Evolutionary conservation across 495 filamentous ascomycete species (phyloP).

Genomic region (Talaromyces borbonicus): DNA sequence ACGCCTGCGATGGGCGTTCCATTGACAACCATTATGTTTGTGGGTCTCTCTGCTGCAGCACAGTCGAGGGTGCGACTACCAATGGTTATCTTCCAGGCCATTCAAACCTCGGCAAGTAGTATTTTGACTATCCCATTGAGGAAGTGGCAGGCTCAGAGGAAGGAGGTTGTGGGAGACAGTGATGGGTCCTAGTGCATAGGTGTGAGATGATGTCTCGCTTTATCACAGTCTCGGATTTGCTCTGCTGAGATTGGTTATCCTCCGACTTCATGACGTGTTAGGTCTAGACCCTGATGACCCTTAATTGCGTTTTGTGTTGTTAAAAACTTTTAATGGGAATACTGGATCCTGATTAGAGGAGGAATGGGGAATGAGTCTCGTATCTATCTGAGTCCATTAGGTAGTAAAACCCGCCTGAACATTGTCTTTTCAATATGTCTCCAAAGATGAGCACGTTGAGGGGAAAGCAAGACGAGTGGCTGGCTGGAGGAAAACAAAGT

Average conservation of each 20-base stretch:
- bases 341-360: background rate
- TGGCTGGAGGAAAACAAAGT: no score
- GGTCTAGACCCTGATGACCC: background rate
- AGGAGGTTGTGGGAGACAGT: background rate
- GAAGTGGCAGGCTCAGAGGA: conserved; percentile 13
- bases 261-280: background rate
- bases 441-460: no score
- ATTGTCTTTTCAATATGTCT: no score
- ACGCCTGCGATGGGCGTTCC: conserved; percentile 31
- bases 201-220: background rate
- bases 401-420: no score
- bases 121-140: conserved; percentile 21
- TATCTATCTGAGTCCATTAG: no score
- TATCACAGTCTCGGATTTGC: background rate
- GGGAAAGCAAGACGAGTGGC: no score
- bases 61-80: conserved; percentile 25
- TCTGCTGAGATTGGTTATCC: background rate
- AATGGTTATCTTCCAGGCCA: conserved; percentile 27
- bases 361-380: background rate
- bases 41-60: conserved; percentile 13
- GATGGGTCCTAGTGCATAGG: background rate
- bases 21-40: conserved; percentile 22
- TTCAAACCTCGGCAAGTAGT: conserved; percentile 20
- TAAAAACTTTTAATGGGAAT: background rate
- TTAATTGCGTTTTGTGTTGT: background rate